phyloP scores from a whole-genome alignment of 805 yeast genomes.

The Cyberlindnera mycetangii region DNA sequence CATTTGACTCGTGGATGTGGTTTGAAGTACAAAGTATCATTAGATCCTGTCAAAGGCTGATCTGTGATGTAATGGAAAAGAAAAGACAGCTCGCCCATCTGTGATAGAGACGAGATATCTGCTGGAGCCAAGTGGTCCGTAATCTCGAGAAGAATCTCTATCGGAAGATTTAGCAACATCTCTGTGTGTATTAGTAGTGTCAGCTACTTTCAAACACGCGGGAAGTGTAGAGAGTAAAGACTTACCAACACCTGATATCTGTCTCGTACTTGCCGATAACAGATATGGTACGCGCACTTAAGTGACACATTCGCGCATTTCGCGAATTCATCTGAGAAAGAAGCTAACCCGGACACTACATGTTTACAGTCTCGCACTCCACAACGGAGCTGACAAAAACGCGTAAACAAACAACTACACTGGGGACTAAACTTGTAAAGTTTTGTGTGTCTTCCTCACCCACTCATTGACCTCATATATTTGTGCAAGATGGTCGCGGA shows the following conservation, averaged over 20 bases:
- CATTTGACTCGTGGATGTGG: slow-evolving; percentile 8
- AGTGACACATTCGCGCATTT: slow-evolving; percentile 1
- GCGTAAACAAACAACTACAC: background rate
- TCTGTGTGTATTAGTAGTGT: background rate
- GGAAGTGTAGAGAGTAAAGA: background rate
- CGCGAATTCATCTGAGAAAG: too few relatives aligned
- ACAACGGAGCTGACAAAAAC: background rate
- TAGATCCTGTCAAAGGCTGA: background rate
- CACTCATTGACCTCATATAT: background rate
- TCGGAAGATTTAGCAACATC: slow-evolving; percentile 12
- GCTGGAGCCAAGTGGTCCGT: slow-evolving; percentile 16
- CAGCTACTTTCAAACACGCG: background rate
- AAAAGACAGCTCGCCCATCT: slow-evolving; percentile 11
- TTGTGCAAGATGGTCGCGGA: slow-evolving; percentile 12
- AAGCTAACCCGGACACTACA: background rate
- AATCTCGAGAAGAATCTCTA: slow-evolving; percentile 13
- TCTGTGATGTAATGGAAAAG: slow-evolving; percentile 14
- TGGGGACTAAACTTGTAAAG: too few relatives aligned
- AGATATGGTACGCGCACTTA: background rate
- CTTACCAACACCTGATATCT: background rate
- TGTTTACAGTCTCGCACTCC: background rate
- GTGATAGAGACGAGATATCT: slow-evolving; percentile 9
- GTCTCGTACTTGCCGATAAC: background rate
- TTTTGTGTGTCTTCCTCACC: background rate
- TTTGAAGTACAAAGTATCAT: slow-evolving; percentile 3